phyloP scores from a whole-genome alignment of 2,329 filamentous ascomycete species.

The Diplodia scrobiculata region DNA sequence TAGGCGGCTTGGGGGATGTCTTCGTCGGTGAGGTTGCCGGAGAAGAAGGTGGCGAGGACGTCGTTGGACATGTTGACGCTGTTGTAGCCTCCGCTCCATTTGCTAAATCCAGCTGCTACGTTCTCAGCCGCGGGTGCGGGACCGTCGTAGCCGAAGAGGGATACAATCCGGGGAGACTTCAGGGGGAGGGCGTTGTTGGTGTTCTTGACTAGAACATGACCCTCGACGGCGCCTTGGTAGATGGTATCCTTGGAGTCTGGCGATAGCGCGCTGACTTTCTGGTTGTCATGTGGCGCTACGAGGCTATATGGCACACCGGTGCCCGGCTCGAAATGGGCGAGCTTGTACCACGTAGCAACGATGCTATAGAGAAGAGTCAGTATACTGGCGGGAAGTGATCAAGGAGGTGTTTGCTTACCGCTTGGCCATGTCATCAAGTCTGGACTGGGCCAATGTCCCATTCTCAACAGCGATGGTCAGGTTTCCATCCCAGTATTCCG shows the following conservation, averaged over 20 bases:
- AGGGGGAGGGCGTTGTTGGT: slow-evolving; percentile 69
- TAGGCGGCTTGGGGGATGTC: slow-evolving; percentile 9
- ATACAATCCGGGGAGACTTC: slow-evolving; percentile 39
- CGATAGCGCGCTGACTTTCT: slow-evolving; percentile 38
- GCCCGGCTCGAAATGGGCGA: slow-evolving; percentile 51
- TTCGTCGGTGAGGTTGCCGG: background rate
- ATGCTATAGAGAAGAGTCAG: slow-evolving; percentile 36
- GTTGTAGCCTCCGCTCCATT: background rate
- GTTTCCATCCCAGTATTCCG: slow-evolving; percentile 57
- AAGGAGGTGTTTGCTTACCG: slow-evolving; percentile 6
- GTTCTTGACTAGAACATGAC: slow-evolving; percentile 64
- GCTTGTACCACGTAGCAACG: slow-evolving; percentile 54
- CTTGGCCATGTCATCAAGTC: slow-evolving; percentile 49
- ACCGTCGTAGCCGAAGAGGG: slow-evolving; percentile 10
- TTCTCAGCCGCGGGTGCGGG: background rate
- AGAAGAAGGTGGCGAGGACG: background rate
- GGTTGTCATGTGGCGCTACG: slow-evolving; percentile 44
- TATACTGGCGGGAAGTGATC: background rate
- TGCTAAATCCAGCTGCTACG: background rate
- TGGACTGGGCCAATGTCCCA: slow-evolving; percentile 45
- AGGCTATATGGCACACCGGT: slow-evolving; percentile 42
- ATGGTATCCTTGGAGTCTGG: background rate
- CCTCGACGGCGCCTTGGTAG: slow-evolving; percentile 48
- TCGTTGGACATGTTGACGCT: slow-evolving; percentile 7
- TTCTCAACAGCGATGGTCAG: slow-evolving; percentile 58